Evolutionary conservation across 805 yeast species (phyloP), one percentile per base, ranked within the genome.

Genomic region (Myxozyma kluyveri): DNA sequence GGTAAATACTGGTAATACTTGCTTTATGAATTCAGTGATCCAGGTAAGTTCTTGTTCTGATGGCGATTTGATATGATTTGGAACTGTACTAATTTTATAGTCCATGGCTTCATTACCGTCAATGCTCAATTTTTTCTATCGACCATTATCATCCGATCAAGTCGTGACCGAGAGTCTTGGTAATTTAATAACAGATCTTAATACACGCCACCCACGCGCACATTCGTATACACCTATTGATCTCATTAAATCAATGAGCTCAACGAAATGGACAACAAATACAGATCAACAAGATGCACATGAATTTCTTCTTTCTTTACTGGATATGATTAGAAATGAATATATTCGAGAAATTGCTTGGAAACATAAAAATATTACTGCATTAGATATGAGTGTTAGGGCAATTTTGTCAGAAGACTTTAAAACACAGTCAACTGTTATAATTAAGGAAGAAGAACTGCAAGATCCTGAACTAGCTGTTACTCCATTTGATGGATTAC

Each of bases 11-110:
- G 96, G 97, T 12, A 90, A 90, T 65, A 88, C 96, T 0, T 90
- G 97, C 68, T 90, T 90, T 63, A 88, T 89, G 95, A 90, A 90
- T 69, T 81, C 89, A 22, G 96, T 90, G 1, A 68, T 90, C 24
- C 97, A 90, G 67, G 56, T 48, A 10, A 2, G 49, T 17, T 29
- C 17, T 1, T 6, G 10, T 78, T 86, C 17, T 69, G 89, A 50
- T 89, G 96, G 0, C 83, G 91, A 0, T 83, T 93, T 14, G 17
- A 5, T 29, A 41, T 29, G n/a, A n/a, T 4, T 4, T 41, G 9
- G 32, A 9, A 37, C 40, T 39, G 18, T 24, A 22, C 24, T 23
- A 22, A 18, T 7, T 41, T 7, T 23, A 7, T 23, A 52, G 56
- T 45, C 47, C 4, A 41, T 52, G 18, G 52, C 56, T 10, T 52